Evolutionary conservation across 2,329 filamentous ascomycete genomes (phyloP), one percentile per base, ranked within the genome.

Genomic region (Aspergillus unguis): DNA sequence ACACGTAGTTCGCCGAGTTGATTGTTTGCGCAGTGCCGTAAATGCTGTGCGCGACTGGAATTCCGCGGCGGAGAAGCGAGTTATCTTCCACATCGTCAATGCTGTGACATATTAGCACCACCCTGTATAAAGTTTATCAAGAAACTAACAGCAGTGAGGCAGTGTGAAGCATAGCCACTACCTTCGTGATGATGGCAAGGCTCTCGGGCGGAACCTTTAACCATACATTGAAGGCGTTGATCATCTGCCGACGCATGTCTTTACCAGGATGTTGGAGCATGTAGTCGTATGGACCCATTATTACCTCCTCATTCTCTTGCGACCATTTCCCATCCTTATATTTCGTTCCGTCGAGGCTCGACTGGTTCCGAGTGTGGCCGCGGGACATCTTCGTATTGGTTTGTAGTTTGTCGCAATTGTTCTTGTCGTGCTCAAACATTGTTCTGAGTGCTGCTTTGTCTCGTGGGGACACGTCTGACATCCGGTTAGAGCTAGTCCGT

Each of bases 391-490:
- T 53, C 29, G 62, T 57, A 43, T 63, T 67, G 26, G 63, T 59
- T 36, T 61, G 58, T 35, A 62, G 58, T 26, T 55, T 58, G 84
- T 75, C 85, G 82, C 86, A 72, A 31, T 49, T 50, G 11, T 28
- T 10, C 10, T 40, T 32, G 17, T 85, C 78, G 50, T 77, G 77
- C 65, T 88, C 86, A 25, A 82, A 71, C 26, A 87, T 77, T 33
- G 81, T 76, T 23, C 74, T 77, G 25, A 85, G 70, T 27, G 79
- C 73, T 33, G 75, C 66, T 52, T 61, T 65, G 17, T 60, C 48
- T 44, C 43, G 38, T 7, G 27, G 17, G 29, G 48, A 54, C 35
- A 27, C 49, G n/a, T 42, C 54, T n/a, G 47, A 33, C 47, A 53
- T 44, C 2, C 40, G 32, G 32, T 28, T 50, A 17, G 38, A 53